A percentile compares a stretch with the other conserved stretches of the same genome.
Conservation (phyloP, 1,139 yeast genomes). For the Magnusiomyces tetraspermus region DNA sequence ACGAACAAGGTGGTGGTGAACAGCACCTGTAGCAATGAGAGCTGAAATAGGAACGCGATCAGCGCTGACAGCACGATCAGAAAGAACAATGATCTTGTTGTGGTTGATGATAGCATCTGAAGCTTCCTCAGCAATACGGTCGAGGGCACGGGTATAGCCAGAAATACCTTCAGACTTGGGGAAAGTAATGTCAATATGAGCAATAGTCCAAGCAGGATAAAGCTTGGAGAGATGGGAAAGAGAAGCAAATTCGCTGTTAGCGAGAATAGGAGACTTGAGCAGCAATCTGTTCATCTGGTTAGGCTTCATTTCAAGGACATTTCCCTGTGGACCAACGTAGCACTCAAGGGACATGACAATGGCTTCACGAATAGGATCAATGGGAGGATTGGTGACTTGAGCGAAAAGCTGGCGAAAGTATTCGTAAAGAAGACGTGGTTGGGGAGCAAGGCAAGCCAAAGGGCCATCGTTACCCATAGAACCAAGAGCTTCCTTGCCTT, state of each 20-base stretch:
- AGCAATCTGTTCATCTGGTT: conserved; percentile 83
- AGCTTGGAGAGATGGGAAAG: conserved; percentile 60
- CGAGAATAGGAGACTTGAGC: conserved; percentile 72
- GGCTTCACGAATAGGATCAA: conserved; percentile 93
- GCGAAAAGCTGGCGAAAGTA: conserved; percentile 96
- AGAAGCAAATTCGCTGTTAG: conserved; percentile 65
- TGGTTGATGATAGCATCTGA: conserved; percentile 72
- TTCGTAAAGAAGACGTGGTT: conserved; percentile 83
- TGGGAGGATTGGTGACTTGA: conserved; percentile 97
- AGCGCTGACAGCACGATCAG: conserved; percentile 56
- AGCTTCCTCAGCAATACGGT: conserved; percentile 80
- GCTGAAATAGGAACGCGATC: conserved; percentile 75
- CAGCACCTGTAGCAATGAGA: conserved; percentile 93
- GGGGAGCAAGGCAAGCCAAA: conserved; percentile 90
- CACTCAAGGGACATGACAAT: conserved; percentile 97
- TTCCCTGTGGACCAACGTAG: conserved; percentile 96
- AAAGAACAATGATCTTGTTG: conserved; percentile 62
- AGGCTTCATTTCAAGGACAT: conserved; percentile 84
- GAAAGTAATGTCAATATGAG: conserved; percentile 83
- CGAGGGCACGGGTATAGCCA: conserved; percentile 80
- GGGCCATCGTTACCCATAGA: conserved; percentile 99
- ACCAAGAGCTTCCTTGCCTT: conserved; percentile 90
- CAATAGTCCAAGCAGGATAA: conserved; percentile 80
- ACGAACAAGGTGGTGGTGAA: conserved; percentile 91
- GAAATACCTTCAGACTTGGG: conserved; percentile 69